Conservation (phyloP, 768 basidiomycete genomes). For the Psilocybe subaeruginosa region DNA sequence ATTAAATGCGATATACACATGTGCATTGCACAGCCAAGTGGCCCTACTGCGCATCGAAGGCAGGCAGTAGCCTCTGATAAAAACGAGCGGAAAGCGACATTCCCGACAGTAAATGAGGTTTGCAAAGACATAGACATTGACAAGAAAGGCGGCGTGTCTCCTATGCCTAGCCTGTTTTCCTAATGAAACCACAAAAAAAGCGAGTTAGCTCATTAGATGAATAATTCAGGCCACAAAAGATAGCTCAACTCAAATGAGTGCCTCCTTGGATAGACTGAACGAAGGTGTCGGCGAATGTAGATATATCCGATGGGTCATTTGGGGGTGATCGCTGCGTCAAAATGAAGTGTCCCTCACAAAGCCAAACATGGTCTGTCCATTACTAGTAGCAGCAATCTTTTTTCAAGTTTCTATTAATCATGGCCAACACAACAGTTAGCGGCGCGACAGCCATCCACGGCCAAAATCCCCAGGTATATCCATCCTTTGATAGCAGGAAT, state of each 20-base stretch:
- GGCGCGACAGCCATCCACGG: slow-evolving; percentile 94
- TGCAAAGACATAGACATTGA: not conserved
- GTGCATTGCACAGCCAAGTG: not conserved
- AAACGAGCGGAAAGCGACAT: not conserved
- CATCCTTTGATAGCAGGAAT: not conserved
- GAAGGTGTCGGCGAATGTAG: too few species aligned
- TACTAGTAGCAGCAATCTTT: not conserved
- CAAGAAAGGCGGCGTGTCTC: too few species aligned
- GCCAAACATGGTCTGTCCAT: not conserved
- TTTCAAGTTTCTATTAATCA: slow-evolving; percentile 30
- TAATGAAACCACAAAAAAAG: too few species aligned
- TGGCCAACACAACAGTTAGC: slow-evolving; percentile 92
- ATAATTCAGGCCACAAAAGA: too few species aligned
- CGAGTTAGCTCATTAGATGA: too few species aligned
- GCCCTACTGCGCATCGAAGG: not conserved
- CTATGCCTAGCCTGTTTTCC: too few species aligned
- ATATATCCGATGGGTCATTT: too few species aligned
- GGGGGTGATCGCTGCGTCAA: too few species aligned
- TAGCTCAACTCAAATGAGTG: too few species aligned
- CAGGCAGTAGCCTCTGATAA: not conserved
- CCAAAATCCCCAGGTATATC: slow-evolving; percentile 88
- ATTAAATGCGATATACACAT: not conserved
- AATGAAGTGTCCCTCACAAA: not conserved
- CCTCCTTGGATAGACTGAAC: too few species aligned
- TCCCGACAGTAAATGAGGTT: not conserved